Evolutionary conservation across 371 early-diverging fungal species (phyloP).

Genomic region (Enterospora canceri): DNA sequence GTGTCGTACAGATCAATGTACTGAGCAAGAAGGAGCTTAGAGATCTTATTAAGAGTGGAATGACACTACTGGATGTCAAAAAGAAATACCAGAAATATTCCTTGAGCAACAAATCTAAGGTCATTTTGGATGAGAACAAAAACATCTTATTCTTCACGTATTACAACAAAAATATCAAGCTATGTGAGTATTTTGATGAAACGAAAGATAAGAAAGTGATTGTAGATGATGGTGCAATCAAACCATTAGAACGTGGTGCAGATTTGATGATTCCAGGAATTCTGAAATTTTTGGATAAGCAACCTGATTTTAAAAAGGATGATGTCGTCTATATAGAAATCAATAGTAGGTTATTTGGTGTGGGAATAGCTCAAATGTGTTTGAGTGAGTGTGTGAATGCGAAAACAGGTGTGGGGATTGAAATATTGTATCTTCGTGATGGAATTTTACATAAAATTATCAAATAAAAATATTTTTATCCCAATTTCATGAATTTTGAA

Average conservation of each 20-base stretch:
- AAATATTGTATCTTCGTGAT: background rate
- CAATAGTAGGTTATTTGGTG: background rate
- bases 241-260: slow-evolving; percentile 52
- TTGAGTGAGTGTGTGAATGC: background rate
- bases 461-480: background rate
- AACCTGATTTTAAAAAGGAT: slow-evolving; percentile 15
- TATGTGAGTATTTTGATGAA: slow-evolving; percentile 25
- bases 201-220: slow-evolving; percentile 8
- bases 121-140: slow-evolving; percentile 12
- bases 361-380: background rate
- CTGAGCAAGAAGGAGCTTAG: slow-evolving; percentile 45
- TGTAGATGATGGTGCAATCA: slow-evolving; percentile 53
- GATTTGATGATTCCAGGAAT: slow-evolving; percentile 56
- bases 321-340: slow-evolving; percentile 31
- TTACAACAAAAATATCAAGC: slow-evolving; percentile 28
- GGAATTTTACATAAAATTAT: background rate
- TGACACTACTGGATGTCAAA: slow-evolving; percentile 21
- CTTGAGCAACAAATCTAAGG: slow-evolving; percentile 22
- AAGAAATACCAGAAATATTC: slow-evolving; percentile 26
- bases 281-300: slow-evolving; percentile 30
- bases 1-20: slow-evolving; percentile 1
- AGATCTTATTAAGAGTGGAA: slow-evolving; percentile 14
- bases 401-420: background rate
- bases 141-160: slow-evolving; percentile 30
- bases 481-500: too few relatives aligned